Evolutionary conservation across 169 alveolate species (phyloP).

Genomic region (Plasmodium falciparum): DNA sequence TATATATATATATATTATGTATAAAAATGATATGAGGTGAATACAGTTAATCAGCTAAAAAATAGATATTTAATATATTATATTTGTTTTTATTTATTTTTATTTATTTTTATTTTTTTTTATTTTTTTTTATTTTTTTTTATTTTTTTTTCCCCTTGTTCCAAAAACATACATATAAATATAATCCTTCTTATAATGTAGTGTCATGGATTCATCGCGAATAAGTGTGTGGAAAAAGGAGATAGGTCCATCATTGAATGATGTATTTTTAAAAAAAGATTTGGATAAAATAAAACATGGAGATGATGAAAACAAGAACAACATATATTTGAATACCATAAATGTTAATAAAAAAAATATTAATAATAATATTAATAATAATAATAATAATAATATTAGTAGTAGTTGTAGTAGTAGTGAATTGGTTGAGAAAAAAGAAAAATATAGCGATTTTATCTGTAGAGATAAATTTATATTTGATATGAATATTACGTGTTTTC

Average conservation of each 20-base stretch:
- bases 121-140: no score
- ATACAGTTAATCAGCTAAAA: no score
- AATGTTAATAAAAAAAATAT: neutral
- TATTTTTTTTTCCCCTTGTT: no score
- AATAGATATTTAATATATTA: no score
- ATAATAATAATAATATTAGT: neutral
- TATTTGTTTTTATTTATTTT: no score
- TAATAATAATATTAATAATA: neutral
- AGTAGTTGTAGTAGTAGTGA: neutral
- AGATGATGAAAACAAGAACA: neutral
- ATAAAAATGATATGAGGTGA: no score
- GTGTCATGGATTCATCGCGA: conserved; percentile 15
- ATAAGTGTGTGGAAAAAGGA: conserved; percentile 77
- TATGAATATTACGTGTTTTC: conserved; percentile 66
- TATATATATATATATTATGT: no score
- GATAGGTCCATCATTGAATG: conserved; percentile 46
- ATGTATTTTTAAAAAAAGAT: conserved; percentile 46
- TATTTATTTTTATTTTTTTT: no score
- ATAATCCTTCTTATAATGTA: neutral
- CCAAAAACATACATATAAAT: neutral
- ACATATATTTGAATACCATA: conserved; percentile 9
- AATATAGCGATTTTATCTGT: conserved; percentile 30
- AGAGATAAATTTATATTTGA: conserved; percentile 57
- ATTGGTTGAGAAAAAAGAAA: neutral
- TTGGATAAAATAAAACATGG: conserved; percentile 13